A percentile compares a stretch with the other conserved stretches of the same genome.
These are phyloP conservation scores for Pyricularia grisea DNA, from an alignment of 2,329 filamentous ascomycete genomes.

Conservation along the genomic window DNA sequence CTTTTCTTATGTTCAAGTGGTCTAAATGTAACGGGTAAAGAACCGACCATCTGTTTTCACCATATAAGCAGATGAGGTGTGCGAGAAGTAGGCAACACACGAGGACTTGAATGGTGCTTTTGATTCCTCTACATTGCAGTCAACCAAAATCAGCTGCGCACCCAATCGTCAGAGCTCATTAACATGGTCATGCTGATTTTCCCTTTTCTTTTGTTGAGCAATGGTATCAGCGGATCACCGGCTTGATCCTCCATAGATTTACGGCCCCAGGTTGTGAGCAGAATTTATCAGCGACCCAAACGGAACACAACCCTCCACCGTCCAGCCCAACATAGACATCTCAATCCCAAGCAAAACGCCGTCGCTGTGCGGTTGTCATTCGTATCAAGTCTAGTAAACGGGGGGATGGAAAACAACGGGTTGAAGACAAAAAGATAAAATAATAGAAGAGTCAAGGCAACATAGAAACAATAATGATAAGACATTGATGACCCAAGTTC, in stretches of 20 bases:
- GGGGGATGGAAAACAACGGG: constrained; percentile 2
- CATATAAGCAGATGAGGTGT: not conserved
- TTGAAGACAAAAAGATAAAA: not conserved
- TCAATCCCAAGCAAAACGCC: constrained; percentile 7
- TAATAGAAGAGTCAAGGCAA: constrained; percentile 1
- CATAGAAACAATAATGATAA: constrained; percentile 7
- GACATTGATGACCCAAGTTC: constrained; percentile 5
- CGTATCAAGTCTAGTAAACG: not conserved
- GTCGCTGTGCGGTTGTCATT: constrained; percentile 9
- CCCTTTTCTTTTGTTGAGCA: too few species aligned
- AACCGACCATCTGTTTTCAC: not conserved
- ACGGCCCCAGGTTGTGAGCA: not conserved
- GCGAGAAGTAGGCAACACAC: not conserved
- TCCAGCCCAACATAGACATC: not conserved
- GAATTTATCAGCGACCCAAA: not conserved
- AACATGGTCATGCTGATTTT: too few species aligned
- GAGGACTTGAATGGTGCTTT: too few species aligned
- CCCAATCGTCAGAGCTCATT: too few species aligned
- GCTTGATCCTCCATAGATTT: too few species aligned
- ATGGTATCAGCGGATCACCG: too few species aligned
- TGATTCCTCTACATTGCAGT: too few species aligned
- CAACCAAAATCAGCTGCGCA: too few species aligned
- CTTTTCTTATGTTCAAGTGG: not conserved
- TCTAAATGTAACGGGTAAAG: not conserved
- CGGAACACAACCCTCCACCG: not conserved